Conservation (phyloP, 305 asterid species). For the Fraxinus sp. region DNA sequence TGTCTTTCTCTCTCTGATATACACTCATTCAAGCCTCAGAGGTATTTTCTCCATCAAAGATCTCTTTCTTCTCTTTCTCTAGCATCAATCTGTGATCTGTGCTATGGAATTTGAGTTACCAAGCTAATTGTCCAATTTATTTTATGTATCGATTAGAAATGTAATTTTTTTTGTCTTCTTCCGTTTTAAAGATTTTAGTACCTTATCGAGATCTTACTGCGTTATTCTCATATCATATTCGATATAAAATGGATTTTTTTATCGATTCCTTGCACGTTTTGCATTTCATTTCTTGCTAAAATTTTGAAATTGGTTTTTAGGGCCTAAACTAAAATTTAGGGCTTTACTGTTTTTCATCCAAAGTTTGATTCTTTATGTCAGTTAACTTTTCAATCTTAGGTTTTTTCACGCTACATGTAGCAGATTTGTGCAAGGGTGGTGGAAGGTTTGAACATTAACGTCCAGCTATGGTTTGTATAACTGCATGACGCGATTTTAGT, state of each 20-base stretch:
- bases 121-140: background rate
- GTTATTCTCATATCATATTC: background rate
- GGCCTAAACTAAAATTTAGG: conserved; percentile 32
- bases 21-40: background rate
- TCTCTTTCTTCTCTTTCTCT: background rate
- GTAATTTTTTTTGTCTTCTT: background rate
- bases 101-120: background rate
- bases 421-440: conserved; percentile 3
- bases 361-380: conserved; percentile 13
- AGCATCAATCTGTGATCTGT: background rate
- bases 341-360: conserved; percentile 20
- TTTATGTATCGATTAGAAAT: background rate
- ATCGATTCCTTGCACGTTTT: background rate
- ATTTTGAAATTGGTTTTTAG: conserved; percentile 11
- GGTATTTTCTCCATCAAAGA: background rate
- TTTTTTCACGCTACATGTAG: conserved; percentile 40
- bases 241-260: background rate
- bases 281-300: conserved; percentile 7
- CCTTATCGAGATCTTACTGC: background rate
- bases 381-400: conserved; percentile 1
- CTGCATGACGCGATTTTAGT: conserved; percentile 15
- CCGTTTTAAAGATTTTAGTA: background rate
- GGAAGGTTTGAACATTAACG: conserved; percentile 8
- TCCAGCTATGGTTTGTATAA: conserved; percentile 14
- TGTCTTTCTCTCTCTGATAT: background rate